Conservation (phyloP, 129 eudicot genomes). For the Pulicaria dysenterica region DNA sequence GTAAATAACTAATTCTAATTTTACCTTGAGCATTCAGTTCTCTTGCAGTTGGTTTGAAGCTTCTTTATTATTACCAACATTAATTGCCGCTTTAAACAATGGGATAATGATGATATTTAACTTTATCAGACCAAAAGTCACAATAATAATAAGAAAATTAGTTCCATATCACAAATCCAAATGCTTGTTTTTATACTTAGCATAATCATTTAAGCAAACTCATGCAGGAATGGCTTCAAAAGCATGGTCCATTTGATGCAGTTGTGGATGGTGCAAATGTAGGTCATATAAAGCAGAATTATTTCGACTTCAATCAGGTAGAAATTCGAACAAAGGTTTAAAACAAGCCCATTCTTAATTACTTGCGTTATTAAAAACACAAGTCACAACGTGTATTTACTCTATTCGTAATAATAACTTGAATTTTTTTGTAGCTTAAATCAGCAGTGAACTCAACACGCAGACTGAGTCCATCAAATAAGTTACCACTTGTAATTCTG, state of each 20-base stretch:
- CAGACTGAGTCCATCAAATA: slow-evolving; percentile 64
- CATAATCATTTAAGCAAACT: slow-evolving; percentile 26
- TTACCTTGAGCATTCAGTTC: neutral
- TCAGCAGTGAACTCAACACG: slow-evolving; percentile 62
- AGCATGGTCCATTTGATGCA: slow-evolving; percentile 95
- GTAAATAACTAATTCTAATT: neutral
- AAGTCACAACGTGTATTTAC: neutral
- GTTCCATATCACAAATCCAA: neutral
- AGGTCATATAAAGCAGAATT: slow-evolving; percentile 52
- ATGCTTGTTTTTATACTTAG: neutral
- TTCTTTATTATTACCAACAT: neutral
- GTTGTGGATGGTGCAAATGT: slow-evolving; percentile 96
- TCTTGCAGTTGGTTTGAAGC: neutral
- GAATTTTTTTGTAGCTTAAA: slow-evolving; percentile 47
- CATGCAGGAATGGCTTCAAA: slow-evolving; percentile 85
- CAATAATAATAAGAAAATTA: neutral
- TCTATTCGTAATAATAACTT: neutral
- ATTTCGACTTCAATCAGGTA: slow-evolving; percentile 69
- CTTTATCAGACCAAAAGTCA: neutral
- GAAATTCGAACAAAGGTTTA: neutral
- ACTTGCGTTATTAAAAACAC: slow-evolving; percentile 2
- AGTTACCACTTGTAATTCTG: slow-evolving; percentile 74
- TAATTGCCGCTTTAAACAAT: neutral
- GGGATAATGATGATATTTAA: no score
- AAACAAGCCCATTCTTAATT: slow-evolving; percentile 7